Evolutionary conservation across 176 grass and related monocot species (phyloP).

Genomic region (Juncus inflexus): DNA sequence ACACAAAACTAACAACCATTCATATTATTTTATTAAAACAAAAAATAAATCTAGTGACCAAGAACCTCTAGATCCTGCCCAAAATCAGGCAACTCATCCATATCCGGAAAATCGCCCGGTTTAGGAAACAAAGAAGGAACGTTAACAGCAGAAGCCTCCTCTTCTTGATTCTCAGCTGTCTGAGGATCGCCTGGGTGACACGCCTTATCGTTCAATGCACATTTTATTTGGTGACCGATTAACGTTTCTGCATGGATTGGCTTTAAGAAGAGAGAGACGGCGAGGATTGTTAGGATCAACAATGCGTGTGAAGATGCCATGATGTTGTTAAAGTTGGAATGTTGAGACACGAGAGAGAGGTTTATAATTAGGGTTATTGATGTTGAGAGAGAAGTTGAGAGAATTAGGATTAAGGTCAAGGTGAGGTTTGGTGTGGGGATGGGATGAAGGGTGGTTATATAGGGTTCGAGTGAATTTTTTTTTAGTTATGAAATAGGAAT

Average conservation of each 20-base stretch:
- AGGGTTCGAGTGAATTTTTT: no score
- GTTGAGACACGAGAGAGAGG: no score
- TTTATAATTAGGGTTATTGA: no score
- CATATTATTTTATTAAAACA: no score
- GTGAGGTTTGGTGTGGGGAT: no score
- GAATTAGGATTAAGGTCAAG: no score
- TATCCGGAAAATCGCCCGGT: neutral
- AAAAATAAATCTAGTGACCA: constrained; percentile 7
- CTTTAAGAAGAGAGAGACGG: neutral
- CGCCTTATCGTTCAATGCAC: constrained; percentile 4
- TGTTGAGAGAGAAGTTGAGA: no score
- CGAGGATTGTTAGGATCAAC: neutral
- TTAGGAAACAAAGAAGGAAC: neutral
- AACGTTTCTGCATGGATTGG: neutral
- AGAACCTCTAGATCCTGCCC: neutral
- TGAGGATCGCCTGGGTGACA: constrained; percentile 6
- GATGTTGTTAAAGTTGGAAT: neutral
- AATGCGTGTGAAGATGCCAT: constrained; percentile 3
- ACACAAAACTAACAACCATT: no score
- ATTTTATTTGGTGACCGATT: neutral
- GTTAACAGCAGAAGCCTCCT: constrained; percentile 15
- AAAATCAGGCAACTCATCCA: neutral
- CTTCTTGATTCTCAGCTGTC: constrained; percentile 11
- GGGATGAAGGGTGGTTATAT: no score
- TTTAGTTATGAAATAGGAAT: no score